phyloP scores from a whole-genome alignment of 371 early-diverging fungal species.

The Mucor saturninus region DNA sequence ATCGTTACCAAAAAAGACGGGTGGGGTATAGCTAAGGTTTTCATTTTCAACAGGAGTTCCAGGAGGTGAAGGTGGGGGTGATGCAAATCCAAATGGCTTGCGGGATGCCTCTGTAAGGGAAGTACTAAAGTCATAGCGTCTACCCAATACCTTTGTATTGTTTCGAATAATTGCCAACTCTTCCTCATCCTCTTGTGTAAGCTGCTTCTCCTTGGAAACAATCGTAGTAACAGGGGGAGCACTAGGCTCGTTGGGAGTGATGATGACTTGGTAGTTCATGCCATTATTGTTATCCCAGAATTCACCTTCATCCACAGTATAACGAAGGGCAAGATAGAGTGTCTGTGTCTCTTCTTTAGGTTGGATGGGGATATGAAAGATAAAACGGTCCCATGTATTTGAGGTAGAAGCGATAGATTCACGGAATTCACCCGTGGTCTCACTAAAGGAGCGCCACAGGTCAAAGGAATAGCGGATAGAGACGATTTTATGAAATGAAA shows the following conservation, averaged over 20 bases:
- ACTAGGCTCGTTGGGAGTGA: constrained; percentile 11
- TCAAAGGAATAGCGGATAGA: constrained; percentile 73
- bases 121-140: constrained; percentile 49
- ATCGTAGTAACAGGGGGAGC: no score
- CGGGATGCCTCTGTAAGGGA: constrained; percentile 39
- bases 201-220: no score
- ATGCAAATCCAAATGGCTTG: constrained; percentile 6
- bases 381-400: constrained; percentile 49
- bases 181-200: constrained; percentile 2
- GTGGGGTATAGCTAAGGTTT: constrained; percentile 24
- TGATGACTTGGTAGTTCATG: constrained; percentile 66
- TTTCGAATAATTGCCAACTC: constrained; percentile 7
- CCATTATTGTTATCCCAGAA: constrained; percentile 87
- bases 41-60: constrained; percentile 20
- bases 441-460: constrained; percentile 69
- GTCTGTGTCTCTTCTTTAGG: constrained; percentile 46
- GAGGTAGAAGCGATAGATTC: constrained; percentile 47
- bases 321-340: constrained; percentile 36
- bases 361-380: constrained; percentile 27
- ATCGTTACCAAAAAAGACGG: constrained; percentile 16
- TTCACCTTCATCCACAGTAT: constrained; percentile 66
- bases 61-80: constrained; percentile 28
- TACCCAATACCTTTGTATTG: constrained; percentile 35
- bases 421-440: constrained; percentile 61
- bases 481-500: constrained; percentile 78